A percentile compares a stretch with the other conserved stretches of the same genome.
phyloP scores from a whole-genome alignment of 2,329 filamentous ascomycete species.

The Phialocephala subalpina region DNA sequence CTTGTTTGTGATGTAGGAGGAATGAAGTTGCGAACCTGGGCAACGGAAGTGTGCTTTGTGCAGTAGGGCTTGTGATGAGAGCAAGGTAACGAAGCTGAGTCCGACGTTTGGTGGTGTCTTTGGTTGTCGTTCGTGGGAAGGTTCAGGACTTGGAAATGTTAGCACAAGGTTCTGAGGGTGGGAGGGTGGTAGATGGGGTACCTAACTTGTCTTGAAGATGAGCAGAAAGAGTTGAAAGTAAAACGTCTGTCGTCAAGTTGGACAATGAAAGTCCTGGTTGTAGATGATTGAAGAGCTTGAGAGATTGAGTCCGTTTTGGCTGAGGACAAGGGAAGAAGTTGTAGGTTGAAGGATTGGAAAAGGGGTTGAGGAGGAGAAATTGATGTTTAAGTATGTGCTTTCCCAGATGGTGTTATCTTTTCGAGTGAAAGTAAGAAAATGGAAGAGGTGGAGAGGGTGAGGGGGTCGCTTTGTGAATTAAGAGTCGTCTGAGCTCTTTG shows the following conservation, averaged over 20 bases:
- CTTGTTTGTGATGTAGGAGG: neutral
- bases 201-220: neutral
- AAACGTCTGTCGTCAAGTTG: neutral
- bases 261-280: neutral
- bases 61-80: neutral
- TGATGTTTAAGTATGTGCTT: neutral
- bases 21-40: neutral
- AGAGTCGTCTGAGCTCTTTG: no score
- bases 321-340: neutral
- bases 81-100: neutral
- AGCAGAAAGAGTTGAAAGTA: neutral
- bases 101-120: neutral
- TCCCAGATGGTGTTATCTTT: neutral
- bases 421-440: neutral
- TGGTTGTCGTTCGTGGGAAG: neutral
- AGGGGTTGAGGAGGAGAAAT: neutral
- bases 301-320: neutral
- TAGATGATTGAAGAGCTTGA: neutral
- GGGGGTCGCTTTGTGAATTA: no score
- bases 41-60: neutral
- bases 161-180: neutral
- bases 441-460: no score
- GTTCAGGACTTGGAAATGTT: neutral
- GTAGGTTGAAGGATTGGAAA: neutral
- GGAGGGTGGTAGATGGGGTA: neutral